Base-by-base conservation (phyloP, 2,329 filamentous ascomycete genomes). In the Aspergillus persii region DNA sequence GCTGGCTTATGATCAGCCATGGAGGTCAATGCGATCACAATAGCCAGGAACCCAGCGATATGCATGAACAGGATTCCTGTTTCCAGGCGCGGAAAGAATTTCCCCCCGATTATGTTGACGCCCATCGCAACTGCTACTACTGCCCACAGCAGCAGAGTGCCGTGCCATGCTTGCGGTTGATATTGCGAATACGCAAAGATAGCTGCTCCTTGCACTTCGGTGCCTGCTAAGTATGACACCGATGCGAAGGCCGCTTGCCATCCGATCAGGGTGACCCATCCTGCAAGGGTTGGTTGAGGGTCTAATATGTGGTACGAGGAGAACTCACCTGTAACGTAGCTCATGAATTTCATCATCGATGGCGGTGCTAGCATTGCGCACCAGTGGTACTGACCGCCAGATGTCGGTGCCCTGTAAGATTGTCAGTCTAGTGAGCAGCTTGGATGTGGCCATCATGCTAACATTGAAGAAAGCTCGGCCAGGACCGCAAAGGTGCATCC, bases 41-140 rank as follows among this genome's bases (percentile, higher is more conserved):
- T 80, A 0, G 77, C 81, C 58, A 84, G 80, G 65, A 84, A 81
- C 3, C 82, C 82, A 9, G 80, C 66, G n/a, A 84, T 70, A 57
- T 84, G 82, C 3, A 84, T 65, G 31, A 82, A 74, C 7, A 83
- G 69, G 27, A 82, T 74, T 11, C 80, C 62, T 1, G 79, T 78
- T 66, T 86, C 83, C 47, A 83, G 70, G 11, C 76, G 69, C 1
- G 81, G 80, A 2, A 84, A 69, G 1, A 77, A 61, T 46, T 72
- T 74, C 2, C 76, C 77, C 4, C 76, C 71, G 12, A 77, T 69
- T 1, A 76, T 75, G 61, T 84, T 84, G 60, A 81, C 73, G 27
- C 70, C 65, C 7, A 78, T 62, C 4, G 71, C 69, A 8, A 80
- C 68, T 1, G 72, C 9, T 2, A 77, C 71, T 12, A 81, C 67